Conservation (phyloP, 495 filamentous ascomycete genomes). For the Jackrogersella multiformis region DNA sequence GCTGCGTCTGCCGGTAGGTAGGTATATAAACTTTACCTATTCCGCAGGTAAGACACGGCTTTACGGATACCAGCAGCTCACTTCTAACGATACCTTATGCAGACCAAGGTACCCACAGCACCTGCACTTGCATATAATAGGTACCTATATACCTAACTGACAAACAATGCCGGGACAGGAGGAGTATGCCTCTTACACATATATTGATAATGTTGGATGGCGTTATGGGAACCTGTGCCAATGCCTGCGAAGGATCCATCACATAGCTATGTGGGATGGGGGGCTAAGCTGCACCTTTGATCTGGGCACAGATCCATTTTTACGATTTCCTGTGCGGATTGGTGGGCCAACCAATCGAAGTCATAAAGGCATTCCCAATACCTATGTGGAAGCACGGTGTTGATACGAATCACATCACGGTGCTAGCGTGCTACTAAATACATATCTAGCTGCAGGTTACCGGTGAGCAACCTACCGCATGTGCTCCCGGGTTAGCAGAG, state of each 20-base stretch:
- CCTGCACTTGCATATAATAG: no score
- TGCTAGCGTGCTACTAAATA: conserved; percentile 22
- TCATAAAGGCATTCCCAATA: conserved; percentile 15
- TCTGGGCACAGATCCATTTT: conserved; percentile 30
- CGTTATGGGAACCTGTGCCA: conserved; percentile 6
- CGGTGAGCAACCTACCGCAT: conserved; percentile 25
- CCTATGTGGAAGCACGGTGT: conserved; percentile 33
- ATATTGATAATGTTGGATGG: neutral
- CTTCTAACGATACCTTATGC: conserved; percentile 5
- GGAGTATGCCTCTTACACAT: conserved; percentile 19
- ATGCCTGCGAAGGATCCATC: conserved; percentile 3
- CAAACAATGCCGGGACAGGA: conserved; percentile 18
- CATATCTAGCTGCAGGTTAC: conserved; percentile 37
- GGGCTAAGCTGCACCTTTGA: conserved; percentile 22
- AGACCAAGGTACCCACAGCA: conserved; percentile 4
- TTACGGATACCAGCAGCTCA: conserved; percentile 26
- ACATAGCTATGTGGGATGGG: conserved; percentile 19
- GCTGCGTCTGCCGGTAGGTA: no score
- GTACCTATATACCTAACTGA: no score
- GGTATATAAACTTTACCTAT: conserved; percentile 27
- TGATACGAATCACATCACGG: conserved; percentile 21
- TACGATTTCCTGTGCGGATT: conserved; percentile 34
- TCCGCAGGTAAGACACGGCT: conserved; percentile 23
- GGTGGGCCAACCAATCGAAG: conserved; percentile 28
- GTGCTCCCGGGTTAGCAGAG: conserved; percentile 14